phyloP scores from a whole-genome alignment of 768 basidiomycete genomes.

The Panellus pusillus region DNA sequence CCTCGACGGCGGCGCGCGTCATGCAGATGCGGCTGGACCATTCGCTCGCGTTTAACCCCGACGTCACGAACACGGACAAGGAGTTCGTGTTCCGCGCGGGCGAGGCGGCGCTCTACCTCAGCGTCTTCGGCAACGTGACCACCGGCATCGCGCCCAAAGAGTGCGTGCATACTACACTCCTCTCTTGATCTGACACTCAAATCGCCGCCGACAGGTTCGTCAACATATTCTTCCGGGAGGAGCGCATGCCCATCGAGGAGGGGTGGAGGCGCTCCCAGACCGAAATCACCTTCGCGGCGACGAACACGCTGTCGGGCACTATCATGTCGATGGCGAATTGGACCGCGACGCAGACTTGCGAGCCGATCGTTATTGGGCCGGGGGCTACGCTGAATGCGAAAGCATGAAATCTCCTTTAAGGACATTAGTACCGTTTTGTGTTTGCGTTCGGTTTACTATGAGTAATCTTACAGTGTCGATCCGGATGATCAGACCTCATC shows the following conservation, averaged over 20 bases:
- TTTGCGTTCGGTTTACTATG: no score
- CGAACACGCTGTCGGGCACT: not conserved
- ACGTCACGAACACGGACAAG: conserved; percentile 14
- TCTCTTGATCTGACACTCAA: not conserved
- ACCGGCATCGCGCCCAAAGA: conserved; percentile 18
- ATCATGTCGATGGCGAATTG: conserved; percentile 8
- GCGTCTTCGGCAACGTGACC: conserved; percentile 12
- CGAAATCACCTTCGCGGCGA: not conserved
- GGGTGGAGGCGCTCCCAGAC: conserved; percentile 16
- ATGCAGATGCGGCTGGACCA: conserved; percentile 12
- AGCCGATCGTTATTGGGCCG: conserved; percentile 1
- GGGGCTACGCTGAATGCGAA: no score
- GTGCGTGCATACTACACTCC: conserved; percentile 1
- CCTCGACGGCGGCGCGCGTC: conserved; percentile 14
- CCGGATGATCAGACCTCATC: no score
- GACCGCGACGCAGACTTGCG: conserved; percentile 5
- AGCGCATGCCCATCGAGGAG: conserved; percentile 19
- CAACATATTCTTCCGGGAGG: conserved; percentile 22
- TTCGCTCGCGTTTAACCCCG: conserved; percentile 12
- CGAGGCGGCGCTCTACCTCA: conserved; percentile 14
- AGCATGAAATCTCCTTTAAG: no score
- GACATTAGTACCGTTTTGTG: no score
- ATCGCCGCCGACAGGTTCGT: conserved; percentile 15
- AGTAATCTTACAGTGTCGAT: no score
- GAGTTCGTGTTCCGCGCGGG: conserved; percentile 14